Evolutionary conservation across 179 eudicot species (phyloP), one percentile per base, ranked within the genome.

Genomic region (Beta lomatogona): DNA sequence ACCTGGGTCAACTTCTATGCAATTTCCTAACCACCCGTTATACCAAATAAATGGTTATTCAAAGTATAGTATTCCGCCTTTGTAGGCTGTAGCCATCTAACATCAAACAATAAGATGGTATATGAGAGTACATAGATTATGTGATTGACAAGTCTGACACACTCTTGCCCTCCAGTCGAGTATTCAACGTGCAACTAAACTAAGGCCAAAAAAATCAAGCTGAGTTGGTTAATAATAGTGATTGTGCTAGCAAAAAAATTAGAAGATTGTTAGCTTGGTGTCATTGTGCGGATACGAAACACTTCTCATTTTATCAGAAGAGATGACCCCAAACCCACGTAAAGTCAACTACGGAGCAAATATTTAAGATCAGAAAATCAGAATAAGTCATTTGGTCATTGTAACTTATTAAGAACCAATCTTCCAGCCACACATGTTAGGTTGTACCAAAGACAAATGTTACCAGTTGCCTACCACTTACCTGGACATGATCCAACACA

Each of bases 401-500:
- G 8, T 31, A 75, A 58, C 52, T 57, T 18, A 5, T 21, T 6
- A 25, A 69, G 66, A 4, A n/a, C 21, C 55, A 70, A 19, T 6
- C 45, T 19, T 19, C 6, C 54, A 68, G 60, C 21, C 12, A 66
- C 66, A 68, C 11, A 68, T n/a, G 25, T 18, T 22, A 22, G 28
- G 72, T 5, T 18, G 31, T 68, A 79, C 48, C 10, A 82, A 78
- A 74, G 25, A 46, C 50, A 25, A 53, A 41, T 31, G 31, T 73
- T 55, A 41, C 71, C 77, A 79, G 48, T 45, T 58, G 82, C 13
- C 70, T 36, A 61, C 12, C 53, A 73, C 80, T 72, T 65, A 92
- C 99, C 99, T 97, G 99, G 16, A 97, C 98, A 91, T 97, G 99
- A 89, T 97, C 99, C 45, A 97, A 88, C 84, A 97, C 99, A 69